Evolutionary conservation across 2,329 filamentous ascomycete genomes (phyloP).

Genomic region (Aureobasidium sp.): DNA sequence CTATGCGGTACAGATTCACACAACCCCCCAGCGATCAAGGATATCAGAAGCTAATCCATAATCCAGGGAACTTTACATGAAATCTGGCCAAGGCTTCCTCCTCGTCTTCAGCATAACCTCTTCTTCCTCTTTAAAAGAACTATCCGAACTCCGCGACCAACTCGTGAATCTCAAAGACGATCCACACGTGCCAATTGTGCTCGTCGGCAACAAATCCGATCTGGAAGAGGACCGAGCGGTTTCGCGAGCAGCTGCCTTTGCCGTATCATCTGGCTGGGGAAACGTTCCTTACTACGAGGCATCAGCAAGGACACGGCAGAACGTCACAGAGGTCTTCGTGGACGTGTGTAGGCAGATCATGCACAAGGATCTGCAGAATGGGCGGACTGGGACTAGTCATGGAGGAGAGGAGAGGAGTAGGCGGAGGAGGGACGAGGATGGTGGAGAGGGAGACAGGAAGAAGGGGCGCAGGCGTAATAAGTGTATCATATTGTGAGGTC

Average conservation of each 20-base stretch:
- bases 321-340: constrained; percentile 80
- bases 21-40: background rate
- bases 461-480: background rate
- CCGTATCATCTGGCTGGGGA: constrained; percentile 79
- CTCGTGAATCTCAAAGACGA: constrained; percentile 88
- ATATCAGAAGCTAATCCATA: background rate
- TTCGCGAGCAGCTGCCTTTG: constrained; percentile 70
- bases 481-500: constrained; percentile 11
- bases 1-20: constrained; percentile 44
- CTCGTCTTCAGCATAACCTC: constrained; percentile 90
- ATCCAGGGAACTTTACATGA: constrained; percentile 76
- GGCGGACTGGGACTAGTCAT: background rate
- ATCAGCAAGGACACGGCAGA: constrained; percentile 72
- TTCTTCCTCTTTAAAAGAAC: constrained; percentile 71
- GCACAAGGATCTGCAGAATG: constrained; percentile 19
- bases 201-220: constrained; percentile 88
- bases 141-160: constrained; percentile 75
- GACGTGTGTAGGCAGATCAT: constrained; percentile 34
- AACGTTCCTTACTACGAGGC: constrained; percentile 87
- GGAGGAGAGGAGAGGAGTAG: background rate
- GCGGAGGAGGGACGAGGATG: background rate
- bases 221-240: constrained; percentile 79
- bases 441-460: background rate
- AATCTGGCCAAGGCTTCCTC: constrained; percentile 83
- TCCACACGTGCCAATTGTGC: constrained; percentile 64